phyloP scores from a whole-genome alignment of 2,329 filamentous ascomycete genomes.

The Metarhizium brunneum region DNA sequence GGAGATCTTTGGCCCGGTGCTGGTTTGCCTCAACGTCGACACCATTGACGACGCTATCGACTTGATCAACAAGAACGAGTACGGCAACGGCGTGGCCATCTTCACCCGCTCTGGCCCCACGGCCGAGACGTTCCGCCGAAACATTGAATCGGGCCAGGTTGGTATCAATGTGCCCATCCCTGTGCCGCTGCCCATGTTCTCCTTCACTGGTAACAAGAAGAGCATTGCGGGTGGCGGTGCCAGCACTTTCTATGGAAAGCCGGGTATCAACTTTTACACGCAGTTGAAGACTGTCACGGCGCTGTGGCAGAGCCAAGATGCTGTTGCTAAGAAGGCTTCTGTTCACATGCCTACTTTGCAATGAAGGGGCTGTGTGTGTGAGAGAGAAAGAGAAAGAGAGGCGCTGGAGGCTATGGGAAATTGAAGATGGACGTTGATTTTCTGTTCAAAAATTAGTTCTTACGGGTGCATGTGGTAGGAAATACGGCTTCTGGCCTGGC shows the following conservation, averaged over 20 bases:
- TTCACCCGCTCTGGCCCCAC: slow-evolving; percentile 73
- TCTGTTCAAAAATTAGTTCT: neutral
- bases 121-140: slow-evolving; percentile 67
- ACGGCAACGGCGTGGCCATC: slow-evolving; percentile 79
- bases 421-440: neutral
- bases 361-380: slow-evolving; percentile 9
- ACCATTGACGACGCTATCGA: slow-evolving; percentile 73
- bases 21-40: slow-evolving; percentile 70
- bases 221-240: slow-evolving; percentile 84
- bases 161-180: slow-evolving; percentile 79
- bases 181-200: slow-evolving; percentile 62
- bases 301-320: slow-evolving; percentile 80
- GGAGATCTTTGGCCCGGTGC: slow-evolving; percentile 78
- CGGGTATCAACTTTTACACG: slow-evolving; percentile 89
- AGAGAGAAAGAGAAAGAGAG: neutral
- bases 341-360: slow-evolving; percentile 70
- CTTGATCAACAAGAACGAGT: slow-evolving; percentile 77
- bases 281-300: slow-evolving; percentile 97
- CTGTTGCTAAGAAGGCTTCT: slow-evolving; percentile 72
- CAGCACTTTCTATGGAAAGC: slow-evolving; percentile 91
- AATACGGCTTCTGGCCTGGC: neutral
- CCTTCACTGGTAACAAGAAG: slow-evolving; percentile 75
- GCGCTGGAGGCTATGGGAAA: neutral
- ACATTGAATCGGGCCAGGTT: slow-evolving; percentile 78
- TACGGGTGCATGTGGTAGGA: neutral